Conservation (phyloP, 176 grass and related monocot species). For the Phragmites australis region DNA sequence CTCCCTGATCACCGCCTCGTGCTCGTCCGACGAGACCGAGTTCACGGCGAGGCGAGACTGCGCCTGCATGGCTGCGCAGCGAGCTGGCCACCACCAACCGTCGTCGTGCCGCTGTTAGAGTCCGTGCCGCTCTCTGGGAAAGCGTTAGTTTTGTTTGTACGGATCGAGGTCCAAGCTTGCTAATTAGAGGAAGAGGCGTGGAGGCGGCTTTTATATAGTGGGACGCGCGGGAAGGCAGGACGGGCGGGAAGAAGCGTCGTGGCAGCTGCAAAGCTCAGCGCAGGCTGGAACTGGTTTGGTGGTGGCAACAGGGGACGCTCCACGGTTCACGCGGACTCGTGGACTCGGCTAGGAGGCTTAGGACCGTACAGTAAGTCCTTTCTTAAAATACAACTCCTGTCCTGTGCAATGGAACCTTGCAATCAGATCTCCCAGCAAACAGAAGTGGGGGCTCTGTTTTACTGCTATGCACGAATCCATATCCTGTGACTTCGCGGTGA, state of each 20-base stretch:
- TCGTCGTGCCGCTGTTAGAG: neutral
- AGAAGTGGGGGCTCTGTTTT: neutral
- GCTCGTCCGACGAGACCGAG: constrained; percentile 5
- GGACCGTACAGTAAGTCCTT: constrained; percentile 35
- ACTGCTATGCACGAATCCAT: too few species aligned
- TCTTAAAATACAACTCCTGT: too few species aligned
- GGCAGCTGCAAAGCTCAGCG: constrained; percentile 40
- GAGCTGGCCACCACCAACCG: neutral
- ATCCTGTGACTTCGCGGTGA: too few species aligned
- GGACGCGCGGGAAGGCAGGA: neutral
- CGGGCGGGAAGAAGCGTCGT: constrained; percentile 33
- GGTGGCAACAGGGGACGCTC: neutral
- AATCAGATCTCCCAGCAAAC: neutral
- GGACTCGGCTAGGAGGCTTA: constrained; percentile 30
- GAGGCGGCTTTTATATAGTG: neutral
- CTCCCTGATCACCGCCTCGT: constrained; percentile 47
- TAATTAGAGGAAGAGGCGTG: neutral
- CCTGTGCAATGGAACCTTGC: neutral
- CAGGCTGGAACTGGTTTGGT: constrained; percentile 22
- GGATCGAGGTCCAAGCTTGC: neutral
- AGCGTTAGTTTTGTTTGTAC: neutral
- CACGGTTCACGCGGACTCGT: constrained; percentile 42
- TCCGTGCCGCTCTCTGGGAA: neutral
- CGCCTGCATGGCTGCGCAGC: constrained; percentile 34
- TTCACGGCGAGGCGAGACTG: constrained; percentile 29